Conservation (phyloP, 345 rosid genomes). For the Populus deltoides region DNA sequence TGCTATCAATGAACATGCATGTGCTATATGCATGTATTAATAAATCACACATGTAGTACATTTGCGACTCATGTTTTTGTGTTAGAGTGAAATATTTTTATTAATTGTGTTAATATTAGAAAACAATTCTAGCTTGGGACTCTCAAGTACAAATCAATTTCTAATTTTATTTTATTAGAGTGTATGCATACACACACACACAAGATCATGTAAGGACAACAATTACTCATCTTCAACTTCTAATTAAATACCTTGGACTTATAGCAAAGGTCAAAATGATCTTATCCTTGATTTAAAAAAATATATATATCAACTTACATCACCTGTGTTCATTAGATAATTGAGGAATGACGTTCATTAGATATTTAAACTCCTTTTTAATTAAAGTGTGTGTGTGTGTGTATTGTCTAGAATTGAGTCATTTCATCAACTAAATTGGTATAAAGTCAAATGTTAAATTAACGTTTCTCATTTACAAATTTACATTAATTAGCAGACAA, state of each 20-base stretch:
- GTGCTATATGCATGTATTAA: no score
- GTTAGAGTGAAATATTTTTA: no score
- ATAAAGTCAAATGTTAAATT: neutral
- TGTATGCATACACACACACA: no score
- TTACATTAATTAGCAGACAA: neutral
- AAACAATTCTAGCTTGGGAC: no score
- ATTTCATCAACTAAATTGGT: neutral
- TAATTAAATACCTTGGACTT: constrained; percentile 10
- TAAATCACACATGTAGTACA: rapidly evolving
- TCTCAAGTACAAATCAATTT: no score
- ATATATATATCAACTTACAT: neutral
- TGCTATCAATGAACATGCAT: no score
- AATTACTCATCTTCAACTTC: neutral
- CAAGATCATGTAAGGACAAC: no score
- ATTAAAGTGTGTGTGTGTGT: neutral
- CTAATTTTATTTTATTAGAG: no score
- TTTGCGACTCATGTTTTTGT: rapidly evolving
- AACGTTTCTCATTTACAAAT: neutral
- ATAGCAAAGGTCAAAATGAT: constrained; percentile 19
- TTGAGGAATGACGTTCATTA: neutral
- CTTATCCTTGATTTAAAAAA: constrained; percentile 8
- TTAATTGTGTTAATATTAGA: no score
- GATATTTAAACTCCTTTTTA: neutral
- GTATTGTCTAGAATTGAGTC: neutral
- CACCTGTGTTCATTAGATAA: neutral